A percentile compares a stretch with the other conserved stretches of the same genome.
These are phyloP conservation scores for Lecanosticta acicola DNA, from an alignment of 2,329 filamentous ascomycete genomes.

Conservation along the genomic window DNA sequence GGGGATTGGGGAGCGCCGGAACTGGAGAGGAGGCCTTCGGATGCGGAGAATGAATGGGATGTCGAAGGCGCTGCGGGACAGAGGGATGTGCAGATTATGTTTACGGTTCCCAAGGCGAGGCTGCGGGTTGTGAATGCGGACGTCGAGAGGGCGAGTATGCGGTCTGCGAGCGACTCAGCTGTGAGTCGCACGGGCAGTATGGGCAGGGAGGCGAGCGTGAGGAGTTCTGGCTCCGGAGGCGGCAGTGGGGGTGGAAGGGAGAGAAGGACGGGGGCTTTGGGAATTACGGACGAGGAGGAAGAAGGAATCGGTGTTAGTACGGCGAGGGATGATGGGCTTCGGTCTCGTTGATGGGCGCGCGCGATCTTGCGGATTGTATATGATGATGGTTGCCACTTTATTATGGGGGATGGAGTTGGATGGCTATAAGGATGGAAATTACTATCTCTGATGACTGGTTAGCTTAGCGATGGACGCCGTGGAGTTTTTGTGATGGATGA, in stretches of 20 bases:
- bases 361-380: too few relatives aligned
- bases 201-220: conserved; percentile 14
- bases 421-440: too few relatives aligned
- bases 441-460: too few relatives aligned
- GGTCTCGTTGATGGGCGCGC: too few relatives aligned
- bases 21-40: too few relatives aligned
- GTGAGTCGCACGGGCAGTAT: conserved; percentile 19
- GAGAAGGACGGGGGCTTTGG: background rate
- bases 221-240: conserved; percentile 14
- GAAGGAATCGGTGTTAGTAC: background rate
- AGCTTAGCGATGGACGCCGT: too few relatives aligned
- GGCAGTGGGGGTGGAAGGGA: background rate
- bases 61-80: conserved; percentile 44
- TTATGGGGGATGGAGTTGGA: too few relatives aligned
- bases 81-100: conserved; percentile 61
- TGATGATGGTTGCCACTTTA: too few relatives aligned
- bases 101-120: conserved; percentile 82
- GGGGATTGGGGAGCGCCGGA: conserved; percentile 38
- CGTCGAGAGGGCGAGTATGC: conserved; percentile 37
- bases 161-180: conserved; percentile 31
- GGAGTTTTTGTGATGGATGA: too few relatives aligned
- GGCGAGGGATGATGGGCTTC: conserved; percentile 4
- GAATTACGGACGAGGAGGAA: background rate
- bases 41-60: conserved; percentile 47
- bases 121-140: conserved; percentile 86